Percentiles rank a stretch among this genome's conserved stretches.
Evolutionary conservation across 345 rosid species (phyloP).

Genomic region (rapeseed (Brassica napus)): Da-Ae NC_063441.1:19527001-19527500

Average conservation of each 20-base stretch:
- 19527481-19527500: too few species aligned
- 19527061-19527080: constrained; percentile 33
- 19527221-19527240: constrained; percentile 29
- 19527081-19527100: not conserved
- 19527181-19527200: constrained; percentile 43
- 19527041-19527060: constrained; percentile 19
- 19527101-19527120: constrained; percentile 23
- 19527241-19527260: constrained; percentile 30
- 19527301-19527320: not conserved
- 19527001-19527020: constrained; percentile 24
- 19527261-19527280: constrained; percentile 13
- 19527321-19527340: not conserved
- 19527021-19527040: constrained; percentile 15
- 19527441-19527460: too few species aligned
- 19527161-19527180: constrained; percentile 39
- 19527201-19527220: constrained; percentile 37
- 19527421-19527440: not conserved
- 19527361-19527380: not conserved
- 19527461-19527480: too few species aligned
- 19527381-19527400: not conserved
- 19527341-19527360: not conserved
- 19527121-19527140: constrained; percentile 32
- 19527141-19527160: constrained; percentile 25
- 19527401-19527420: not conserved
- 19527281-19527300: constrained; percentile 15